Evolutionary conservation across 2,329 filamentous ascomycete species (phyloP).

Genomic region (Periconia macrospinosa): DNA sequence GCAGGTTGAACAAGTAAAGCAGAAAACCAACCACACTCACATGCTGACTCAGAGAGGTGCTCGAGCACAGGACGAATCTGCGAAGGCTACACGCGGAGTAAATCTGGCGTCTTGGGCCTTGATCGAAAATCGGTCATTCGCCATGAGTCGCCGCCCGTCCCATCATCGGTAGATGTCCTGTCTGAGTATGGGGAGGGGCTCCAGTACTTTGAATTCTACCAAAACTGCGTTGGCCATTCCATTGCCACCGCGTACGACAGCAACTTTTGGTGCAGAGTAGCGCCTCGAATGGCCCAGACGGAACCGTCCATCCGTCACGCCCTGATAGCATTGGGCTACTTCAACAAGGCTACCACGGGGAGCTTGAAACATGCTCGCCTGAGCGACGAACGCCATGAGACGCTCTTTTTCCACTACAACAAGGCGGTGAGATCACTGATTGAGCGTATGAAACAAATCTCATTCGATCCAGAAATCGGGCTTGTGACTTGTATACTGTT

Average conservation of each 20-base stretch:
- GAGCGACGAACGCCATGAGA: constrained; percentile 15
- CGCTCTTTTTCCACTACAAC: constrained; percentile 46
- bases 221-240: constrained; percentile 38
- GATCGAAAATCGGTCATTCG: neutral
- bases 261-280: constrained; percentile 47
- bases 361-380: constrained; percentile 23
- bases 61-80: constrained; percentile 33
- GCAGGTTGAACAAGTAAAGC: neutral
- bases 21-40: neutral
- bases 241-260: constrained; percentile 38
- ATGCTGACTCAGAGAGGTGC: constrained; percentile 23
- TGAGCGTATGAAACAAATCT: constrained; percentile 31
- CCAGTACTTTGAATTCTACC: constrained; percentile 46
- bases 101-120: neutral
- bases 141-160: neutral
- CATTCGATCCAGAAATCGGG: constrained; percentile 37
- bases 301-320: constrained; percentile 50
- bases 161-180: constrained; percentile 5
- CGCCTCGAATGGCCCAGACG: constrained; percentile 45
- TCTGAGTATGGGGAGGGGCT: constrained; percentile 17
- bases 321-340: constrained; percentile 46
- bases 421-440: constrained; percentile 43
- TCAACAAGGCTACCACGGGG: constrained; percentile 26
- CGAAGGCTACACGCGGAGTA: constrained; percentile 24
- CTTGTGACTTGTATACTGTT: constrained; percentile 50